Evolutionary conservation across 2,329 filamentous ascomycete genomes (phyloP), one percentile per base, ranked within the genome.

Genomic region (Hypoxylon sp.): DNA sequence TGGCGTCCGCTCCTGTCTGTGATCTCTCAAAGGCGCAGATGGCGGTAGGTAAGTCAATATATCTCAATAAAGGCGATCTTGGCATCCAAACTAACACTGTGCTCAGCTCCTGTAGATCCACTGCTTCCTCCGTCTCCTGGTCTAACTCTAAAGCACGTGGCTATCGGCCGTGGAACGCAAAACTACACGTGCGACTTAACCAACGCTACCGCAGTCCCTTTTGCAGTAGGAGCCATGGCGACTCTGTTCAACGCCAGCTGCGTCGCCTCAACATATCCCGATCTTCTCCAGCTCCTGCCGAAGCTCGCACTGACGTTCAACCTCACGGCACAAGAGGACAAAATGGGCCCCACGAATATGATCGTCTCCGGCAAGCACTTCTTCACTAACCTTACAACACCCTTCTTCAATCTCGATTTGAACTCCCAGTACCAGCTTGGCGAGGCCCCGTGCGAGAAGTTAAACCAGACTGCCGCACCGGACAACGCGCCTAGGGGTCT

Each of bases 181-280:
- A 97, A 97, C 85, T 98, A 97, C 83, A 96, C 93, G 54, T 97
- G 95, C 83, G 83, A 87, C 63, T 81, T 85, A 57, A 80, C 80
- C 67, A 86, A 91, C 71, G 76, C 86, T 1, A 86, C 85, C 2
- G 85, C 88, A 0, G 81, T 80, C 0, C 94, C 95, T 12, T 83
- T 82, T 8, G 84, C 89, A 16, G 79, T 83, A 52, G 95, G 95
- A 68, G 95, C 95, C 57, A 76, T 93, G 0, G 95, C 95, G 58
- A 90, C 88, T 1, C 91, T 98, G 73, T 97, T 92, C 88, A 94
- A 97, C 80, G 91, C 90, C 63, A 92, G 89, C 71, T 97, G 95
- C 80, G 79, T 95, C 32, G 91, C 91, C 5, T 85, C 91, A 43
- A 82, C 87, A 70, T 89, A 89, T 73, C 90, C 92, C 0, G 85